Evolutionary conservation across 2,329 filamentous ascomycete species (phyloP).

Genomic region (Pseudonectria buxi): DNA sequence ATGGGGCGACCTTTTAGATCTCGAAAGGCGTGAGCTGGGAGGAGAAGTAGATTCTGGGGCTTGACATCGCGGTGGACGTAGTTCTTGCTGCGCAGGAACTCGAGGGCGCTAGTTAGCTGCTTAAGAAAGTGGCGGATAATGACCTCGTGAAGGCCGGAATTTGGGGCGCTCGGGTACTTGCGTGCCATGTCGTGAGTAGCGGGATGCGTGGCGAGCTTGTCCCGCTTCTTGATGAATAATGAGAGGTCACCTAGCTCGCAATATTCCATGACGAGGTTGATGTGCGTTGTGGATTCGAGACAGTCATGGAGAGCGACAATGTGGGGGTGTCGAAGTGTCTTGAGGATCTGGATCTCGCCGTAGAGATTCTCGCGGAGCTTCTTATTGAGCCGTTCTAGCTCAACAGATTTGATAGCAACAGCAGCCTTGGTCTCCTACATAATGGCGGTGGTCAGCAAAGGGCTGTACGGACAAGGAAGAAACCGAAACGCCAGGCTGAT

Average conservation of each 20-base stretch:
- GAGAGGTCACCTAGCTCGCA: constrained; percentile 93
- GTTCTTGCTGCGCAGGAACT: constrained; percentile 78
- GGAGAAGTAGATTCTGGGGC: constrained; percentile 87
- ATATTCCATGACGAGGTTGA: constrained; percentile 98
- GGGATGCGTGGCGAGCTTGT: constrained; percentile 70
- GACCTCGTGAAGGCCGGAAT: constrained; percentile 92
- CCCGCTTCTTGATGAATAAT: constrained; percentile 90
- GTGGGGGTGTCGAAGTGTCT: constrained; percentile 87
- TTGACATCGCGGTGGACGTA: constrained; percentile 97
- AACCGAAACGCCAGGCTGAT: background rate
- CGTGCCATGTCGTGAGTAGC: constrained; percentile 84
- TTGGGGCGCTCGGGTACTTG: constrained; percentile 80
- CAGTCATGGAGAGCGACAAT: constrained; percentile 96
- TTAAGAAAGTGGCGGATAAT: constrained; percentile 93
- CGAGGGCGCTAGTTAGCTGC: constrained; percentile 83
- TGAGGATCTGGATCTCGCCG: constrained; percentile 91
- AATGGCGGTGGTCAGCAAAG: constrained; percentile 7
- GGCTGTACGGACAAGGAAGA: background rate
- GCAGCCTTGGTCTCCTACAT: constrained; percentile 67
- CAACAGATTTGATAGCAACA: constrained; percentile 95
- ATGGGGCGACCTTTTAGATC: constrained; percentile 51
- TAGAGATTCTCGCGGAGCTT: constrained; percentile 96
- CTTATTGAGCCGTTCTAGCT: constrained; percentile 81
- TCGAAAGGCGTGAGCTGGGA: constrained; percentile 70
- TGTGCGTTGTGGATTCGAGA: constrained; percentile 77